A percentile compares a stretch with the other conserved stretches of the same genome.
Conservation (phyloP, 805 yeast species). For the Candida vaughaniae region DNA sequence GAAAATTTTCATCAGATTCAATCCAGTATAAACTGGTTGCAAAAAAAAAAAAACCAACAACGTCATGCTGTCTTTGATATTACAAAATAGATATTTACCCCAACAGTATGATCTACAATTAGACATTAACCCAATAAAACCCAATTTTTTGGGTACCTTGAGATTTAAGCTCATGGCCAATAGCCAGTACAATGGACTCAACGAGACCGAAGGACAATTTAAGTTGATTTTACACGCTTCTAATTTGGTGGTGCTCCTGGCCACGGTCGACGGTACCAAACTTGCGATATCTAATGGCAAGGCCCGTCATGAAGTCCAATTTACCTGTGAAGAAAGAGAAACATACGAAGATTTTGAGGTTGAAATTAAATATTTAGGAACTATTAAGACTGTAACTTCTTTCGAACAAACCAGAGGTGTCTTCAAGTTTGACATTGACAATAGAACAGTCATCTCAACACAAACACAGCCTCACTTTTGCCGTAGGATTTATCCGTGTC, state of each 20-base stretch:
- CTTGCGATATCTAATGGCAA: conserved; percentile 1
- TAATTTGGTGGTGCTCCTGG: conserved; percentile 11
- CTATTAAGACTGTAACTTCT: conserved; percentile 9
- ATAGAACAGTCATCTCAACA: conserved; percentile 59
- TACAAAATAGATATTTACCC: conserved; percentile 6
- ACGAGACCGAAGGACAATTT: conserved; percentile 1
- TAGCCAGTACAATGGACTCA: background rate
- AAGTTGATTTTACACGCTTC: conserved; percentile 8
- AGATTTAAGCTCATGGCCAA: conserved; percentile 3
- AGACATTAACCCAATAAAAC: conserved; percentile 8
- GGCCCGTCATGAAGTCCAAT: background rate
- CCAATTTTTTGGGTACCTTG: conserved; percentile 11
- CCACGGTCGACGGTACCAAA: conserved; percentile 8
- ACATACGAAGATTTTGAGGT: conserved; percentile 5
- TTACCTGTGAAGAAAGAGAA: conserved; percentile 1
- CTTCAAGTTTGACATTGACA: conserved; percentile 44
- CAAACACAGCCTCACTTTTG: conserved; percentile 73
- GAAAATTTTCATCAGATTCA: background rate
- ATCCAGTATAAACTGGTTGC: conserved; percentile 2
- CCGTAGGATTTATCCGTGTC: conserved; percentile 61
- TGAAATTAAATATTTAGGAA: conserved; percentile 11
- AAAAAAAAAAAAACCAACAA: conserved; percentile 1
- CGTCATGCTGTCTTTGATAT: conserved; percentile 4
- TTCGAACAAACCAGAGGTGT: conserved; percentile 14
- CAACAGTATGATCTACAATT: conserved; percentile 7